Base-by-base conservation (phyloP, 768 basidiomycete species). In the Auriculariales sp. region DNA sequence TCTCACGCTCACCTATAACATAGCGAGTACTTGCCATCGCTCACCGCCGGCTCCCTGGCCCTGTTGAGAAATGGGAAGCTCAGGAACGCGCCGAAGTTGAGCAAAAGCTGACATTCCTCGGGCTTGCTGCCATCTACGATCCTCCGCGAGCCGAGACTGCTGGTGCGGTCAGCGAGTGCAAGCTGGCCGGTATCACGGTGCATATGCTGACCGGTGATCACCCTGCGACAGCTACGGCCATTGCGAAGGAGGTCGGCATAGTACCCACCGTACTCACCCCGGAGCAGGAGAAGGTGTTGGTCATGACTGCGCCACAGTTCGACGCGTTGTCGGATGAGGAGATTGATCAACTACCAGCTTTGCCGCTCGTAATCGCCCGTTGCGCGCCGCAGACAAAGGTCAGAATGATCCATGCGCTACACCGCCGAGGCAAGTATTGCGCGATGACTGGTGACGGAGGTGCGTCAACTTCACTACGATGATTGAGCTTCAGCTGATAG, bases 341-440 rank as follows among this genome's bases (percentile, higher is more conserved):
- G 58, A 69, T 79, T 49, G 76, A 77, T 51, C 59, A 59, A 0
- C 57, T 71, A 6, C 63, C 64, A 1, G 56, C 65, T 51, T 65
- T 79, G 3, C 78, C 77, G 0, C 66, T 77, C 12, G 77, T 78
- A 47, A 71, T 80, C 52, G 77, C 77, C 47, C 71, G 77, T 27
- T 78, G 77, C 57, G 74, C 73, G 0, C 76, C 74, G 0, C 67
- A 72, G 54, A 74, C 71, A 27, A 74, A 74, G 63, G 71, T 72
- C 4, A 66, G 68, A 19, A 77, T 74, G 75, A 75, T 78, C 39
- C 71, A 77, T 49, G 77, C 76, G 12, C 70, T 76, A 5, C 75
- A 77, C 55, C 67, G 77, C 28, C 65, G 77, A 29, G 71, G 69
- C 47, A 69, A 71, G 44, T 70, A 69, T 50, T 71, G 76, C 0